A percentile compares a stretch with the other conserved stretches of the same genome.
Conservation (phyloP, 176 grass and related monocot genomes). For the Poa annua region DNA sequence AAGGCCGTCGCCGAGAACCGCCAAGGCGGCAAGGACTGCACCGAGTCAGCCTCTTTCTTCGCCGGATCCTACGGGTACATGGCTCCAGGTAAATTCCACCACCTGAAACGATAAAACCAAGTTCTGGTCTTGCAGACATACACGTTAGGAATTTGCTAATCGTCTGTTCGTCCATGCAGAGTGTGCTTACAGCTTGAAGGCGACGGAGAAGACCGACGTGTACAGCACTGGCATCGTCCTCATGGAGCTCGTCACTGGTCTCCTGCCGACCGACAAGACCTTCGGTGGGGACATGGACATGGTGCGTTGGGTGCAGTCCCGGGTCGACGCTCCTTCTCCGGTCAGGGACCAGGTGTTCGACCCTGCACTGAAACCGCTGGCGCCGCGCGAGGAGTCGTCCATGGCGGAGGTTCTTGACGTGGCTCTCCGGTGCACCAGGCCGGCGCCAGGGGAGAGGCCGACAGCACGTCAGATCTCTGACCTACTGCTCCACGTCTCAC, state of each 20-base stretch:
- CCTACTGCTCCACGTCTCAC: conserved; percentile 67
- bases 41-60: conserved; percentile 78
- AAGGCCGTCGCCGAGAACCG: conserved; percentile 67
- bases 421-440: conserved; percentile 76
- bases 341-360: conserved; percentile 67
- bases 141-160: background rate
- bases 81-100: conserved; percentile 66
- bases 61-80: conserved; percentile 97
- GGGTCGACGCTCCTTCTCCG: conserved; percentile 31
- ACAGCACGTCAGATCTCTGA: conserved; percentile 84
- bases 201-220: conserved; percentile 80
- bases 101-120: background rate
- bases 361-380: conserved; percentile 57
- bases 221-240: conserved; percentile 97
- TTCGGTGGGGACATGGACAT: conserved; percentile 88
- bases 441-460: conserved; percentile 65
- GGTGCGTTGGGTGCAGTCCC: conserved; percentile 82
- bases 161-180: conserved; percentile 45
- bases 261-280: conserved; percentile 74
- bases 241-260: conserved; percentile 87
- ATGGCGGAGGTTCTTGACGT: conserved; percentile 69
- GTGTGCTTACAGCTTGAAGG: conserved; percentile 86
- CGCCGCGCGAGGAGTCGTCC: conserved; percentile 62
- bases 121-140: conserved; percentile 3
- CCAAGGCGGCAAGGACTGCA: conserved; percentile 45